These are phyloP conservation scores for Globisporangium cystogenes DNA, from an alignment of 352 stramenopile genomes.

Conservation along the genomic window DNA sequence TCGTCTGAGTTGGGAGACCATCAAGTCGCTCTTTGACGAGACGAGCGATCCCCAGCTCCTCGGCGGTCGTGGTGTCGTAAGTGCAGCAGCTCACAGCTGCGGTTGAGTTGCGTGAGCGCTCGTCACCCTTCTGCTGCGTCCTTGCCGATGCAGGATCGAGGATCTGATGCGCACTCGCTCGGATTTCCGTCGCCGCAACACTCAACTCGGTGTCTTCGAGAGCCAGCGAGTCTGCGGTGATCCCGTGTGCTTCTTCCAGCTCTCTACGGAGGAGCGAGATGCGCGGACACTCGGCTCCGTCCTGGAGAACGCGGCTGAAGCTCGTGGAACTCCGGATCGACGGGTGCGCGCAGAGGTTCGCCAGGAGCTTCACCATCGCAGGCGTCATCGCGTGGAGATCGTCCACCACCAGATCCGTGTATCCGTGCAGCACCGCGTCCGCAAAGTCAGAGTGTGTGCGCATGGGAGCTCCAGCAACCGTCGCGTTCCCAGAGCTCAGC, in stretches of 20 bases:
- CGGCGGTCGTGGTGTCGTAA: slow-evolving; percentile 16
- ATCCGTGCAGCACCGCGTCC: slow-evolving; percentile 26
- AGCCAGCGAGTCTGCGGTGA: neutral
- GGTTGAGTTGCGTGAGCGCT: neutral
- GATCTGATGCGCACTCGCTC: slow-evolving; percentile 3
- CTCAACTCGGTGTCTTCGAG: neutral
- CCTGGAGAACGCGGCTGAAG: slow-evolving; percentile 39
- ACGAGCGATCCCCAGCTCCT: slow-evolving; percentile 14
- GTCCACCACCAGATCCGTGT: slow-evolving; percentile 66
- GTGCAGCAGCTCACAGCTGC: slow-evolving; percentile 8
- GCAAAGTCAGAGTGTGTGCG: slow-evolving; percentile 23
- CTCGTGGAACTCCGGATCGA: slow-evolving; percentile 46
- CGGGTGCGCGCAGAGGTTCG: slow-evolving; percentile 26
- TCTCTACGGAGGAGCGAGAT: slow-evolving; percentile 31
- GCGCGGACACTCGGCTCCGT: slow-evolving; percentile 22
- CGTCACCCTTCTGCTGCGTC: neutral
- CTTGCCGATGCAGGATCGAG: neutral
- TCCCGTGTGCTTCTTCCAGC: slow-evolving; percentile 7
- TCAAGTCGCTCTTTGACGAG: slow-evolving; percentile 8
- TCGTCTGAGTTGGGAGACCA: slow-evolving; percentile 5
- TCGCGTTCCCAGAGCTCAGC: neutral
- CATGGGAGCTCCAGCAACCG: slow-evolving; percentile 9
- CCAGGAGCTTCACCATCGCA: slow-evolving; percentile 51
- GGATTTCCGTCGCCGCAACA: slow-evolving; percentile 2
- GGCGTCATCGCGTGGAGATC: slow-evolving; percentile 64